Percentiles rank a stretch among this genome's conserved stretches.
Conservation (phyloP, 345 rosid species). For the Salix udensis region DNA sequence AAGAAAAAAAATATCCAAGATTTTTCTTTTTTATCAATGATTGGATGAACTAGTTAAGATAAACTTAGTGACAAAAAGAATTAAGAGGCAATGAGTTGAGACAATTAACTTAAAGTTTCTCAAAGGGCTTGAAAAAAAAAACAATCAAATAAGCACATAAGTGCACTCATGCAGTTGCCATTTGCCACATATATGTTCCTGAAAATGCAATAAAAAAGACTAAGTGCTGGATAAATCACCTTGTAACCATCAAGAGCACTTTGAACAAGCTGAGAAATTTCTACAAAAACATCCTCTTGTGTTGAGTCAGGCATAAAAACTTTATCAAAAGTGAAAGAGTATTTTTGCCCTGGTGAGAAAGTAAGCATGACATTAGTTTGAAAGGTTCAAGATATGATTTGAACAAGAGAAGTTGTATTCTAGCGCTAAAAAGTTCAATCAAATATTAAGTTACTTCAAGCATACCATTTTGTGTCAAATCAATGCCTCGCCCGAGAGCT, state of each 20-base stretch:
- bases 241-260: conserved; percentile 99
- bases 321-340: conserved; percentile 79
- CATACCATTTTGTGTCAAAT: conserved; percentile 71
- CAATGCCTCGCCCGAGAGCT: conserved; percentile 71
- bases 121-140: not conserved
- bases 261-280: conserved; percentile 95
- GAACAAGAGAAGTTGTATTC: not conserved
- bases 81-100: not conserved
- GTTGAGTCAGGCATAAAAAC: conserved; percentile 67
- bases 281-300: conserved; percentile 85
- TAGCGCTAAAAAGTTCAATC: not conserved
- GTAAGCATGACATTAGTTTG: conserved; percentile 11
- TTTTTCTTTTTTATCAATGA: not conserved
- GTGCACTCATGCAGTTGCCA: not conserved
- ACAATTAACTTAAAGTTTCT: not conserved
- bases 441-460: not conserved
- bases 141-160: not conserved
- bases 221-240: conserved; percentile 40
- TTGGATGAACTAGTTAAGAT: not conserved
- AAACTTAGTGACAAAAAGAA: not conserved
- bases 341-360: conserved; percentile 64
- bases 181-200: not conserved
- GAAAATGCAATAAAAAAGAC: not conserved
- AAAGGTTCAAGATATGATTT: not conserved
- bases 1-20: not conserved